These are phyloP conservation scores for Saturnispora halmiae DNA, from an alignment of 805 yeast species.

Conservation along the genomic window DNA sequence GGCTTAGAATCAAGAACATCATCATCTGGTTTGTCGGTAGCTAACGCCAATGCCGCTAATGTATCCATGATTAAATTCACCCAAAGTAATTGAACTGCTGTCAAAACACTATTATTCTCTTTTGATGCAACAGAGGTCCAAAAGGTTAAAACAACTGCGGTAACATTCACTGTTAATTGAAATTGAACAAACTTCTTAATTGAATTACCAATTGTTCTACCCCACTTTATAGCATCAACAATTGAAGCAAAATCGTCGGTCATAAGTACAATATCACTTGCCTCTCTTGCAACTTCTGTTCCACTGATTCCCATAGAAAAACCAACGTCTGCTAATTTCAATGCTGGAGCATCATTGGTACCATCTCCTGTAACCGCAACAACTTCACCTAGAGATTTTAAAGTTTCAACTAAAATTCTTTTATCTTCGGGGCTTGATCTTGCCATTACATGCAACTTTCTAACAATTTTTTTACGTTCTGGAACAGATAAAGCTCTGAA, in stretches of 20 bases:
- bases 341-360: conserved; percentile 97
- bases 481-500: conserved; percentile 58
- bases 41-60: conserved; percentile 92
- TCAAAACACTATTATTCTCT: conserved; percentile 76
- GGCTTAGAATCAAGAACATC: conserved; percentile 73
- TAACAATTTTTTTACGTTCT: conserved; percentile 55
- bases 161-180: conserved; percentile 90
- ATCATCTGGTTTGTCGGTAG: conserved; percentile 93
- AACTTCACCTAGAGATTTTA: conserved; percentile 76
- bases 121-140: conserved; percentile 83
- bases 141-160: conserved; percentile 93
- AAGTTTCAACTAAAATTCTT: conserved; percentile 70
- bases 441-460: conserved; percentile 75
- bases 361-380: conserved; percentile 99
- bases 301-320: conserved; percentile 98
- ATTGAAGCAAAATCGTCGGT: conserved; percentile 93
- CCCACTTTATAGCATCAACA: conserved; percentile 97
- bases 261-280: conserved; percentile 94
- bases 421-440: conserved; percentile 96
- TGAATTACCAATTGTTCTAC: conserved; percentile 90
- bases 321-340: conserved; percentile 94
- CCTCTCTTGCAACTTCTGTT: conserved; percentile 98
- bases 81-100: conserved; percentile 97
- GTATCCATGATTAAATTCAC: conserved; percentile 98
- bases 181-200: conserved; percentile 94